Base-by-base conservation (phyloP, 1,284 basidiomycete genomes). In the Naganishia sp. region DNA sequence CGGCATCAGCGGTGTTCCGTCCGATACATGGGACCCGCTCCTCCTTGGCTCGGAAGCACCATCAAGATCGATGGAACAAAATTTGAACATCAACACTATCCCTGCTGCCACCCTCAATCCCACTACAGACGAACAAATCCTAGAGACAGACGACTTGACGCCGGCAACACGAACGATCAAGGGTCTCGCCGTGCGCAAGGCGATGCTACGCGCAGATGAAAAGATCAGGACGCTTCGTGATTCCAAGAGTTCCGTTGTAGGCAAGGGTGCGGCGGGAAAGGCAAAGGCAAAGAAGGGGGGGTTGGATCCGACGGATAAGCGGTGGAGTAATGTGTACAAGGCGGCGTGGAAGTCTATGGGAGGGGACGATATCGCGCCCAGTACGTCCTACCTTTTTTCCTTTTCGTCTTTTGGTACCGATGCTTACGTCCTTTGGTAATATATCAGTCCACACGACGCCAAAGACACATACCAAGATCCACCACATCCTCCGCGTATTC, bases 401-500 rank as follows among this genome's bases (percentile, higher is more conserved):
- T 21, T n/a, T 28, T 10, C 53, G 1, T 33, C 5, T 7, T 11
- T 64, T n/a, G 65, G 66, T 28, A 28, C 28, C 28, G 39, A 15
- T 13, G 36, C 60, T 65, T 25, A 44, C 55, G n/a, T 21, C 28
- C 23, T 25, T 49, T 16, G n/a, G 60, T 50, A 13, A 39, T 39
- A 7, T 7, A 13, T 5, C 6, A 52, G 65, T 71, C 53, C 69
- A 73, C 53, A 65, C 59, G 25, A 63, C 63, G 23, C 72, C 74
- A 15, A 73, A 78, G 39, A 74, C 75, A 33, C 75, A 74, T 36
- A 75, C 73, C 60, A 74, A 78, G 28, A 71, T 79, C 3, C 74
- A 78, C 54, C 75, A 87, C 82, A 89, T 92, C 57, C 85, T 93
- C 15, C 85, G 90, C 2, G 84, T 88, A 2, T 94, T 93, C 72